A percentile compares a stretch with the other conserved stretches of the same genome.
Conservation (phyloP, 345 rosid genomes). For the Murraya koenigii region DNA sequence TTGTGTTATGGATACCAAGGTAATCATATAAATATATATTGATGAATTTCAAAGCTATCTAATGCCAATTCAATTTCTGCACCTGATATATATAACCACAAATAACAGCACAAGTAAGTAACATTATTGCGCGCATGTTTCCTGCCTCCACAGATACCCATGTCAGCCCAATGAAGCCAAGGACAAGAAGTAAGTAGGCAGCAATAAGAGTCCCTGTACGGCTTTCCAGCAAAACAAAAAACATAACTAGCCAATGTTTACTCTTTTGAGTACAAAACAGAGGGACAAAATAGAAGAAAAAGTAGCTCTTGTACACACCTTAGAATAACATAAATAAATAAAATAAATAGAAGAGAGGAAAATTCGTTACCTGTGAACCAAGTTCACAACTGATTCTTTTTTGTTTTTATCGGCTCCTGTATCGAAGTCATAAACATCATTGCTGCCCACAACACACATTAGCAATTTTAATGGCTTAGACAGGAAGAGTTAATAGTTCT, state of each 20-base stretch:
- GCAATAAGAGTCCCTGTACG: slow-evolving; percentile 59
- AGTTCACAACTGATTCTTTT: slow-evolving; percentile 82
- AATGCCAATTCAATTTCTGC: background rate
- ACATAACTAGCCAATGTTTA: slow-evolving; percentile 8
- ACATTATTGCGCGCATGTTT: slow-evolving; percentile 49
- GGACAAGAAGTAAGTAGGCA: slow-evolving; percentile 49
- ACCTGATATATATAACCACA: slow-evolving; percentile 93
- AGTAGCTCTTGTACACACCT: background rate
- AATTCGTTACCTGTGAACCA: slow-evolving; percentile 63
- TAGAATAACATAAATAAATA: no score
- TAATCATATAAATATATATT: background rate
- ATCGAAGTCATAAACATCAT: slow-evolving; percentile 92
- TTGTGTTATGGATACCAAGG: background rate
- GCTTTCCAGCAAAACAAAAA: slow-evolving; percentile 37
- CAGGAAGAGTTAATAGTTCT: background rate
- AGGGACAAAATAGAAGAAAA: background rate
- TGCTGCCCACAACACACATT: slow-evolving; percentile 53
- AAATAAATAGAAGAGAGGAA: background rate
- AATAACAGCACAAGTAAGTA: slow-evolving; percentile 57
- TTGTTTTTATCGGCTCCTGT: slow-evolving; percentile 94
- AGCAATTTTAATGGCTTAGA: slow-evolving; percentile 22
- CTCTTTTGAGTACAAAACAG: slow-evolving; percentile 3
- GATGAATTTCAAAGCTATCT: background rate
- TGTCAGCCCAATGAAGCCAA: slow-evolving; percentile 59
- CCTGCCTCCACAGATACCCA: slow-evolving; percentile 58